Evolutionary conservation across 2,329 filamentous ascomycete species (phyloP), one percentile per base, ranked within the genome.

Genomic region (Penicillium freii): DNA sequence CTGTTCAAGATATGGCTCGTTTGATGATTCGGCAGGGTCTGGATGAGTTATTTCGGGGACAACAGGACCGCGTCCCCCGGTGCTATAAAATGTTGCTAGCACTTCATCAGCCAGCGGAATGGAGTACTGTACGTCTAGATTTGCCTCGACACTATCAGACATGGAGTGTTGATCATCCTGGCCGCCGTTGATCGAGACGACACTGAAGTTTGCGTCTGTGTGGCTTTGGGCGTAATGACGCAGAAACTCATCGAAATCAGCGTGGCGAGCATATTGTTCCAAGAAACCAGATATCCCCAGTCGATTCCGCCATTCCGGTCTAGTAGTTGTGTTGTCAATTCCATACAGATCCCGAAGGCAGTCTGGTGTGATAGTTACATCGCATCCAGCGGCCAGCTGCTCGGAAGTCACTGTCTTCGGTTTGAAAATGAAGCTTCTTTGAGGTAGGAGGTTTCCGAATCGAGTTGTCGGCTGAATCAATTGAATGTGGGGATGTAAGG

Each of bases 1-100:
- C 70, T 87, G 86, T 17, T 82, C 82, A 3, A 90, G 77, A 69
- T 86, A 91, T 0, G 87, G 86, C 74, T 90, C 87, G 63, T 89
- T 87, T 10, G 75, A 75, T 59, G 85, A 81, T 62, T 75, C 62
- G 9, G 67, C 68, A 0, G 62, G 43, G 25, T 66, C 36, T 70
- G 78, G 29, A 69, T 80, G 67, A 62, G 77, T 75, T 13, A 77
- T 63, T 54, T 83, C 80, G 1, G 82, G 80, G 2, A 79, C 69
- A 55, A 83, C 76, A 0, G 79, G 80, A 45, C 79, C 84, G 23
- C 72, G 74, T 33, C 86, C 87, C 23, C 79, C 85, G 1, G 84
- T 86, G 49, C 81, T 84, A 71, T 84, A 89, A 55, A 82, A 83
- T 0, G 78, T 77, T 25, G 87, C 79, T 10, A 81, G 80, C 3